Evolutionary conservation across 805 yeast genomes (phyloP).

Genomic region (Kluyveromyces starmeri): DNA sequence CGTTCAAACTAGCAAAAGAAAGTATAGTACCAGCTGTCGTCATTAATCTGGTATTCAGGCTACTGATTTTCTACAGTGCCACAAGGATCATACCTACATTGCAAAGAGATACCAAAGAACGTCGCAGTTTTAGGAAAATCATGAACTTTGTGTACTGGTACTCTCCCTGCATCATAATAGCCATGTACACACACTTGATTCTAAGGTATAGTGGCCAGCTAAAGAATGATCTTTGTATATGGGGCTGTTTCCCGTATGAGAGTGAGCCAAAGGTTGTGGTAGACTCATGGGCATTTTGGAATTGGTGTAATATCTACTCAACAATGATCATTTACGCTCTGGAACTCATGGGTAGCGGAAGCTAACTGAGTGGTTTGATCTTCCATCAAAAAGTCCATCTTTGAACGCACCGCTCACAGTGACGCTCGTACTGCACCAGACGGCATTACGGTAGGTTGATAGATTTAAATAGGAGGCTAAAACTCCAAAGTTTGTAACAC

Average conservation of each 20-base stretch:
- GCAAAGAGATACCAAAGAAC: constrained; percentile 28
- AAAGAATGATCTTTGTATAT: constrained; percentile 50
- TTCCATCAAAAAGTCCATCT: too few species aligned
- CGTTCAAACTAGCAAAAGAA: constrained; percentile 39
- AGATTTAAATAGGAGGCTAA: too few species aligned
- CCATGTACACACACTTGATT: constrained; percentile 90
- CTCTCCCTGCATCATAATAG: constrained; percentile 89
- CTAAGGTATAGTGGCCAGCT: constrained; percentile 78
- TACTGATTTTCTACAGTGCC: constrained; percentile 82
- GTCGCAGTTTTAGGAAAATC: constrained; percentile 24
- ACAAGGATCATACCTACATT: constrained; percentile 86
- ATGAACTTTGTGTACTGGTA: constrained; percentile 69
- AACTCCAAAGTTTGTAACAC: too few species aligned
- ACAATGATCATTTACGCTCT: constrained; percentile 72
- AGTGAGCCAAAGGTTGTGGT: constrained; percentile 26
- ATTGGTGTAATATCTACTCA: constrained; percentile 84
- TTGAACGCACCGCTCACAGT: too few species aligned
- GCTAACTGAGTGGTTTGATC: too few species aligned
- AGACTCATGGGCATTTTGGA: constrained; percentile 93
- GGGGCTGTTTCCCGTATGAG: constrained; percentile 35
- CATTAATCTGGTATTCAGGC: constrained; percentile 74
- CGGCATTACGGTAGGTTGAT: too few species aligned
- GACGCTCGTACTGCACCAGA: too few species aligned
- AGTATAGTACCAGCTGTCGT: constrained; percentile 76
- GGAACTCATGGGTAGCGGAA: constrained; percentile 54